These are phyloP conservation scores for Aspergillus avenaceus DNA, from an alignment of 495 filamentous ascomycete species.

Conservation along the genomic window DNA sequence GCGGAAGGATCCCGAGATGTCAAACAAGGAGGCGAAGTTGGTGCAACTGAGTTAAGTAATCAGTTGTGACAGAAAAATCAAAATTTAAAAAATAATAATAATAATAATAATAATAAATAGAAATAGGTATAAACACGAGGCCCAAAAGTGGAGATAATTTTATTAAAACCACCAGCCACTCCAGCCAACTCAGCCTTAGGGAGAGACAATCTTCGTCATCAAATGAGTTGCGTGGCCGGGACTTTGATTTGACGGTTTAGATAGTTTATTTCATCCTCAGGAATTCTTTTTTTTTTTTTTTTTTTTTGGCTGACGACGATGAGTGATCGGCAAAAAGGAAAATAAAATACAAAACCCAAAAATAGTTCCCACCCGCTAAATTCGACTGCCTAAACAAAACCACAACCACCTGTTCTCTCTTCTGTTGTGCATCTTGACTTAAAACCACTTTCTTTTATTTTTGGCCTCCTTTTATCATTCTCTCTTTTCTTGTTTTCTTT, in stretches of 20 bases:
- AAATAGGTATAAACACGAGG: not conserved
- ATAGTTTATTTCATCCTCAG: not conserved
- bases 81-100: not conserved
- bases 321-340: slow-evolving; percentile 6
- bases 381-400: slow-evolving; percentile 2
- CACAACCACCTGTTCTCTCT: not conserved
- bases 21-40: no score
- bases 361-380: slow-evolving; percentile 8
- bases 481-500: not conserved
- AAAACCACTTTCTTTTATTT: not conserved
- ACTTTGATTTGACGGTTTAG: not conserved
- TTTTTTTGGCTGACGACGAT: not conserved
- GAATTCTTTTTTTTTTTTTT: not conserved
- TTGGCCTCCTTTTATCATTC: not conserved
- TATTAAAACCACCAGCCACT: not conserved
- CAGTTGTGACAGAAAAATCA: not conserved
- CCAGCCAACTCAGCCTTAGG: not conserved
- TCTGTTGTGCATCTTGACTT: not conserved
- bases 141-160: not conserved
- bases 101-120: not conserved
- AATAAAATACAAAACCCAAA: no score
- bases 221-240: not conserved
- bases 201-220: not conserved
- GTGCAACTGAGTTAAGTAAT: no score
- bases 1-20: not conserved